Evolutionary conservation across 768 basidiomycete species (phyloP).

Genomic region (Rhizopogon salebrosus): DNA sequence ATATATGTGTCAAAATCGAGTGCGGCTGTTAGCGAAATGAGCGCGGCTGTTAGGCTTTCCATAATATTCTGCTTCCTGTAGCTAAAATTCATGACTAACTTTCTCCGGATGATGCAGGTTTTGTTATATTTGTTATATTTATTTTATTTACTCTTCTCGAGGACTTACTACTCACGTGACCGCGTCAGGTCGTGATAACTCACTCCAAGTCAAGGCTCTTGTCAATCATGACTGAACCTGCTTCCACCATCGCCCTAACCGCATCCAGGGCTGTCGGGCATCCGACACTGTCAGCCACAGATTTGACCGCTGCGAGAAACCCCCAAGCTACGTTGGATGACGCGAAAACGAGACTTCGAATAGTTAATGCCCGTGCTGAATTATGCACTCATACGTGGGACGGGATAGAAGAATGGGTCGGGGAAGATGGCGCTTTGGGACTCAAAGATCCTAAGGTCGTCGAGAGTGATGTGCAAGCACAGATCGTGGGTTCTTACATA

Average conservation of each 20-base stretch:
- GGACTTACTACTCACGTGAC: too few species aligned
- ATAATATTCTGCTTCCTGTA: too few species aligned
- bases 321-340: conserved; percentile 24
- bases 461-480: conserved; percentile 52
- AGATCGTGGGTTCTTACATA: conserved; percentile 42
- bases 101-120: too few species aligned
- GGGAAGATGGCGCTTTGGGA: conserved; percentile 18
- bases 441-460: conserved; percentile 52
- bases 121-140: too few species aligned
- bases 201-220: too few species aligned
- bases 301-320: conserved; percentile 7
- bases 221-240: background rate
- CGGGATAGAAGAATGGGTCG: conserved; percentile 19
- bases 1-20: too few species aligned
- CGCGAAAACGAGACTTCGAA: conserved; percentile 12
- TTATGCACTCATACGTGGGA: conserved; percentile 25
- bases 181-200: background rate
- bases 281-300: background rate
- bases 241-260: background rate
- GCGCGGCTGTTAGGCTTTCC: too few species aligned
- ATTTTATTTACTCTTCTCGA: too few species aligned
- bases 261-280: background rate
- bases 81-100: too few species aligned
- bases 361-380: conserved; percentile 16
- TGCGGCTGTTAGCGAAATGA: too few species aligned